These are phyloP conservation scores for Thermomyces lanuginosus DNA, from an alignment of 2,329 filamentous ascomycete genomes.

Conservation along the genomic window DNA sequence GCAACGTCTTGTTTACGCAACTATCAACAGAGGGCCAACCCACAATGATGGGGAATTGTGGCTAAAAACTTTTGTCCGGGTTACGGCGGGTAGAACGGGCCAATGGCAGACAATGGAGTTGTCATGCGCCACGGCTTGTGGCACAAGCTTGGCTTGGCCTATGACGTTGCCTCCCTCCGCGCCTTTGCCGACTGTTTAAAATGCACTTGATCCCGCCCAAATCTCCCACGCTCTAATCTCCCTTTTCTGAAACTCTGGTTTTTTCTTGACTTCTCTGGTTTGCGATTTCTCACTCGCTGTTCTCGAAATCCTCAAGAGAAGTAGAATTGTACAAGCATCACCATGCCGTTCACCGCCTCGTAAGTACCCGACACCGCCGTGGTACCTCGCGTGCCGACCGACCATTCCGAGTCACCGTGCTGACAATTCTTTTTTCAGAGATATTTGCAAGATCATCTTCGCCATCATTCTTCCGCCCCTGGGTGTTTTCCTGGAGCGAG, in stretches of 20 bases:
- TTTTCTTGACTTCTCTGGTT: no score
- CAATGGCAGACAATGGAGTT: background rate
- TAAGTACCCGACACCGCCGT: constrained; percentile 19
- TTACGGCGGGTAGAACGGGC: background rate
- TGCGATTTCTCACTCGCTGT: no score
- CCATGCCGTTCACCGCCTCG: constrained; percentile 36
- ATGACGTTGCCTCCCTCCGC: no score
- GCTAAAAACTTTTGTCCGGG: no score
- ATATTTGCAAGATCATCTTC: constrained; percentile 70
- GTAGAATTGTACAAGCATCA: no score
- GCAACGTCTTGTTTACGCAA: background rate
- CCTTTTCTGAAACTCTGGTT: no score
- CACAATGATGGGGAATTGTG: background rate
- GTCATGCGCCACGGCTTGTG: background rate
- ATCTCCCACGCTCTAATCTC: no score
- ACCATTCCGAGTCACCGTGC: constrained; percentile 1
- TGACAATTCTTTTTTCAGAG: constrained; percentile 28
- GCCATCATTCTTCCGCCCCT: constrained; percentile 79
- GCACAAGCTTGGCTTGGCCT: no score
- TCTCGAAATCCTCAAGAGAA: no score
- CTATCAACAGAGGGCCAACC: background rate
- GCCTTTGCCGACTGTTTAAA: no score
- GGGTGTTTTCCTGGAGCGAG: constrained; percentile 86
- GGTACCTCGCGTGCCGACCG: background rate
- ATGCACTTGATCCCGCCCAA: background rate